phyloP scores from a whole-genome alignment of 2,329 filamentous ascomycete genomes.

The Apiospora phragmitis region DNA sequence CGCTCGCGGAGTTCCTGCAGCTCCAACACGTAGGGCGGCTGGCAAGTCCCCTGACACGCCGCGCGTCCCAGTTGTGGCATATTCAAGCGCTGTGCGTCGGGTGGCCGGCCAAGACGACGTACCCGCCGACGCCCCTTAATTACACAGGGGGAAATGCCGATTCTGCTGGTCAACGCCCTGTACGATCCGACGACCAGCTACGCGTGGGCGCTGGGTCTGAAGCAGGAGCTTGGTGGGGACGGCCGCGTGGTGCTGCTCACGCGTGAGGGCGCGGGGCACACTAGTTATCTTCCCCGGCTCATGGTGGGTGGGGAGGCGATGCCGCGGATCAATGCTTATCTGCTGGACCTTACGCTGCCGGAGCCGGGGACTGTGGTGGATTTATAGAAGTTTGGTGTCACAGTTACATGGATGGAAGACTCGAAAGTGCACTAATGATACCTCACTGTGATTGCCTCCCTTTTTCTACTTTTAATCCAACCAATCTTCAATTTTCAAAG shows the following conservation, averaged over 20 bases:
- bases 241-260: slow-evolving; percentile 37
- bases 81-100: too few species aligned
- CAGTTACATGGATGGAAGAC: not conserved
- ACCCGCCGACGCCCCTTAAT: slow-evolving; percentile 31
- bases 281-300: slow-evolving; percentile 32
- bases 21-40: slow-evolving; percentile 14
- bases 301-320: slow-evolving; percentile 37
- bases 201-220: slow-evolving; percentile 36
- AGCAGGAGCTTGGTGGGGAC: slow-evolving; percentile 27
- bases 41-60: slow-evolving; percentile 35
- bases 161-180: slow-evolving; percentile 40
- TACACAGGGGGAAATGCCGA: slow-evolving; percentile 28
- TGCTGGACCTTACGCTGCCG: slow-evolving; percentile 35
- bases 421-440: not conserved
- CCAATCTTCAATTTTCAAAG: too few species aligned
- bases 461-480: too few species aligned
- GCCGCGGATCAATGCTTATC: slow-evolving; percentile 31
- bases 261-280: slow-evolving; percentile 41
- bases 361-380: slow-evolving; percentile 25
- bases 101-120: slow-evolving; percentile 38
- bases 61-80: too few species aligned
- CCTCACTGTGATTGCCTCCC: too few species aligned
- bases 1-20: not conserved
- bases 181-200: slow-evolving; percentile 42
- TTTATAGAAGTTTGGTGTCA: not conserved